A percentile compares a stretch with the other conserved stretches of the same genome.
phyloP scores from a whole-genome alignment of 2,329 filamentous ascomycete species.

The Cryphonectria naterciae region DNA sequence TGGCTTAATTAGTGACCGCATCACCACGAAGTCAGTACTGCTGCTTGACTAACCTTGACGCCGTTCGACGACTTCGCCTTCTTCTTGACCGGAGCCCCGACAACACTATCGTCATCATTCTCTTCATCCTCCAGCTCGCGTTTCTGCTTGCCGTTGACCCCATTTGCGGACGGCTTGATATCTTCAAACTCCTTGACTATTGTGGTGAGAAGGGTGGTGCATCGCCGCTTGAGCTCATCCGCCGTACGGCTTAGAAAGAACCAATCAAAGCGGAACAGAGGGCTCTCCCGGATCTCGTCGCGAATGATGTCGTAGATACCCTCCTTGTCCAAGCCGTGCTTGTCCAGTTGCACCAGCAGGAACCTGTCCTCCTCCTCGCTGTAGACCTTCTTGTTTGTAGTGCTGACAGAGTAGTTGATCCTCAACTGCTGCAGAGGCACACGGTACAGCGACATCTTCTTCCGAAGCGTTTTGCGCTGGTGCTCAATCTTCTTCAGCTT shows the following conservation, averaged over 20 bases:
- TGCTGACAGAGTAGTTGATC: conserved; percentile 98
- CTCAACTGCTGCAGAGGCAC: conserved; percentile 97
- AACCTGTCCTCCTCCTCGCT: conserved; percentile 98
- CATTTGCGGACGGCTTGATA: conserved; percentile 58
- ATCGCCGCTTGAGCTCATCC: conserved; percentile 87
- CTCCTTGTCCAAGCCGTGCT: conserved; percentile 89
- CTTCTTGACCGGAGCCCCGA: conserved; percentile 89
- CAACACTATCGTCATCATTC: conserved; percentile 79
- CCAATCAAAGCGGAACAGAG: conserved; percentile 98
- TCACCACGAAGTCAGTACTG: conserved; percentile 20
- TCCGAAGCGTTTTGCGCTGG: conserved; percentile 88
- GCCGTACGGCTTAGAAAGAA: conserved; percentile 97
- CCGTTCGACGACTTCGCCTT: conserved; percentile 77
- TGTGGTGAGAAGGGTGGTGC: conserved; percentile 91
- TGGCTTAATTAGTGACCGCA: conserved; percentile 9
- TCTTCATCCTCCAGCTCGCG: conserved; percentile 79
- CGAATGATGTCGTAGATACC: conserved; percentile 90
- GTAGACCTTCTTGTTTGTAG: conserved; percentile 99
- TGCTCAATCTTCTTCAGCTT: conserved; percentile 86
- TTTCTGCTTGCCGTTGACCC: conserved; percentile 71
- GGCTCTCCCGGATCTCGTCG: conserved; percentile 94
- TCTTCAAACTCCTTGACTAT: conserved; percentile 94
- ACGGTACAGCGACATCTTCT: conserved; percentile 96
- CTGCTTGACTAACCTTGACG: conserved; percentile 70
- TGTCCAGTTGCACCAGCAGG: conserved; percentile 88